Base-by-base conservation (phyloP, 768 basidiomycete species). In the Cyclocybe aegerita region DNA sequence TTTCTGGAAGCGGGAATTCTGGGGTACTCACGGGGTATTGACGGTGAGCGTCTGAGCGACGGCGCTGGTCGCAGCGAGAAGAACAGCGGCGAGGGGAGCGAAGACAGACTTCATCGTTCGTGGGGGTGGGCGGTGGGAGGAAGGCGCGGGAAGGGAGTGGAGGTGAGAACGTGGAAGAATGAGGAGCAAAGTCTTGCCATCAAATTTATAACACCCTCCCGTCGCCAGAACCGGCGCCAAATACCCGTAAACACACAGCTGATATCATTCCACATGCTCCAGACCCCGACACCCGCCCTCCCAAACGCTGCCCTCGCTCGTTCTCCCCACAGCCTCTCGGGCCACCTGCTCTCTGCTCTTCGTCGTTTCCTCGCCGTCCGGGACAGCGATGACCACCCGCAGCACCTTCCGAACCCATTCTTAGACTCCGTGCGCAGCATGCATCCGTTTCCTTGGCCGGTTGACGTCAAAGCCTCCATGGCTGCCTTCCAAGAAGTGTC, bases 21-120 rank as follows among this genome's bases (percentile, higher is more conserved):
- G 34, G 31, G 17, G 52, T 14, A 77, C 87, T 61, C 57, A 90
- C 88, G 89, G 89, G 34, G 89, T 92, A 64, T 87, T 84, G 64
- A 90, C 72, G 0, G 57, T 69, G 56, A 83, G 60, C 30, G 47
- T 53, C 60, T 82, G 81, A 12, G 78, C 83, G 17, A 72, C 37
- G 43, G 66, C 81, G 31, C 66, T 65, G 43, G 67, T 64, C 40
- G 68, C 71, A 55, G 77, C 63, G 56, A 81, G 66, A 38, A 68
- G 69, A 54, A 71, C 61, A 50, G 73, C 61, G 44, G 70, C 58
- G 58, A 80, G 48, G 47, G 74, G 60, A 42, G 71, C 60, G 54
- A 79, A 62, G 38, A 65, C 51, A 44, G 69, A 63, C 71, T 79
- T 79, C 84, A 85, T 85, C 60, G 65, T 72, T 45, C 53, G 59